phyloP scores from a whole-genome alignment of 208 protist species.

The Trypanosoma conorhini region DNA sequence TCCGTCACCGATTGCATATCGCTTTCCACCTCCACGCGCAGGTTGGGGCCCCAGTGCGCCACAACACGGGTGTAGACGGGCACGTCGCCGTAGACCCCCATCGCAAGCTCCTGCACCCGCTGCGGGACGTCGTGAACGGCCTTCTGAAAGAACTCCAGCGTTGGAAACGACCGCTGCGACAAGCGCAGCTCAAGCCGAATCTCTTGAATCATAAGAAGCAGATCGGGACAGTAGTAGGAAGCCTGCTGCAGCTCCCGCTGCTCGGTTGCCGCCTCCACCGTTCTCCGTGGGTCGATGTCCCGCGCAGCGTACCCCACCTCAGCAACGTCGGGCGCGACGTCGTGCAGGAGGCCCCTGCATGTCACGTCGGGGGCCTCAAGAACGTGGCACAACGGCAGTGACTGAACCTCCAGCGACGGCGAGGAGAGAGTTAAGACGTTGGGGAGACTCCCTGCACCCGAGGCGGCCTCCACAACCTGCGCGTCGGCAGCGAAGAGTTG shows the following conservation, averaged over 20 bases:
- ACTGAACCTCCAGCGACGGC: conserved; percentile 4
- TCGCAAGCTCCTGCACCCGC: conserved; percentile 37
- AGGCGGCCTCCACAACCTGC: conserved; percentile 3
- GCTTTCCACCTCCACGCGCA: conserved; percentile 37
- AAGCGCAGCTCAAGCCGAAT: conserved; percentile 38
- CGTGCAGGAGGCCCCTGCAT: conserved; percentile 8
- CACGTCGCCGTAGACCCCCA: conserved; percentile 50
- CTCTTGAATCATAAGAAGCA: conserved; percentile 49
- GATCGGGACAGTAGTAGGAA: conserved; percentile 41
- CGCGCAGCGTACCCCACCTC: not conserved
- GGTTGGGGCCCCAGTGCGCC: conserved; percentile 37
- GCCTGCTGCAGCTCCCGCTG: conserved; percentile 17
- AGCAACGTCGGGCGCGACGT: not conserved
- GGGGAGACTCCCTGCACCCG: not conserved
- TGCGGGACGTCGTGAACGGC: conserved; percentile 51
- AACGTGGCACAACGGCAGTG: conserved; percentile 17
- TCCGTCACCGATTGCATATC: conserved; percentile 20
- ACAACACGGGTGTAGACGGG: conserved; percentile 47
- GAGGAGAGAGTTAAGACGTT: conserved; percentile 14
- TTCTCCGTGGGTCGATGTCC: not conserved
- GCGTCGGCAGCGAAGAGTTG: conserved; percentile 25
- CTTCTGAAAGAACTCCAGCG: conserved; percentile 53
- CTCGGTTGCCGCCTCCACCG: conserved; percentile 6
- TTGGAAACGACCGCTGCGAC: conserved; percentile 42
- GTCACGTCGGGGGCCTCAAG: conserved; percentile 3